phyloP scores from a whole-genome alignment of 768 basidiomycete species.

The Leccinum arenicola region DNA sequence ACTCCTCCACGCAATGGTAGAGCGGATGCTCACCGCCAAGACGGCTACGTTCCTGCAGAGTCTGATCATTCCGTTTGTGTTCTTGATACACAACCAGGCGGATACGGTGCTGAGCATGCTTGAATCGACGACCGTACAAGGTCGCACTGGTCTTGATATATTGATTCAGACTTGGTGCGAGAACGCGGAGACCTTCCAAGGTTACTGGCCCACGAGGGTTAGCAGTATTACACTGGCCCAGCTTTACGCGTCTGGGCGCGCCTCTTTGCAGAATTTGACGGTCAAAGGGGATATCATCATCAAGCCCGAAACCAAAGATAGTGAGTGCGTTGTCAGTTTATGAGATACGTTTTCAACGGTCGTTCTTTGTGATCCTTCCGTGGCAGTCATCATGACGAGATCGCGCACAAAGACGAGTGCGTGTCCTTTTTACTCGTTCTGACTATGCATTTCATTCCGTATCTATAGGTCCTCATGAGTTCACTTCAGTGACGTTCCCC shows the following conservation, averaged over 20 bases:
- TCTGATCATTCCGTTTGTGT: constrained; percentile 89
- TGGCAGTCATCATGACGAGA: constrained; percentile 91
- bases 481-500: constrained; percentile 82
- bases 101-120: constrained; percentile 77
- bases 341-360: constrained; percentile 13
- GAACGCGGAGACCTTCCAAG: constrained; percentile 91
- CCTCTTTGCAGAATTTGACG: constrained; percentile 59
- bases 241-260: constrained; percentile 64
- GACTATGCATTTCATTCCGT: constrained; percentile 16
- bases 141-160: constrained; percentile 73
- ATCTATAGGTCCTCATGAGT: constrained; percentile 75
- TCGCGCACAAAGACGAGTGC: constrained; percentile 84
- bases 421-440: constrained; percentile 27
- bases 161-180: constrained; percentile 95
- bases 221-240: constrained; percentile 80
- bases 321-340: constrained; percentile 44
- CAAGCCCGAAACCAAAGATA: constrained; percentile 73
- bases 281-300: constrained; percentile 95
- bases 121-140: constrained; percentile 60
- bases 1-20: constrained; percentile 79
- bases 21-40: constrained; percentile 77
- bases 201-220: constrained; percentile 88
- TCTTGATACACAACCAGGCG: constrained; percentile 84
- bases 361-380: constrained; percentile 23
- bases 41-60: constrained; percentile 94